Percentiles rank a stretch among this genome's conserved stretches.
phyloP scores from a whole-genome alignment of 768 basidiomycete genomes.

The Gloeopeniophorella convolvens region DNA sequence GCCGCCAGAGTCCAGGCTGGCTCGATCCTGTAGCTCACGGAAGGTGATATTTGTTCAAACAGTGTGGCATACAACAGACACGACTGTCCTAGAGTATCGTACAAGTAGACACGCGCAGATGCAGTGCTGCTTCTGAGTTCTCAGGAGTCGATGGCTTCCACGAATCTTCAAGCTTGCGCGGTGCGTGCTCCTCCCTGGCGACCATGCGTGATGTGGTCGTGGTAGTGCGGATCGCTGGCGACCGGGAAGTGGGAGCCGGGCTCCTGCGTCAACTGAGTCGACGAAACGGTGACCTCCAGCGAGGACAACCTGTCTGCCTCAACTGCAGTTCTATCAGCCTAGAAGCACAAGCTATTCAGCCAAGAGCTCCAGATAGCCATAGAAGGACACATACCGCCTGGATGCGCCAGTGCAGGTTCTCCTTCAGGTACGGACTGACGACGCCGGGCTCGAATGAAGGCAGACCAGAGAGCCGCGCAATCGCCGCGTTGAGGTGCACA shows the following conservation, averaged over 20 bases:
- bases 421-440: constrained; percentile 36
- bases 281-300: constrained; percentile 2
- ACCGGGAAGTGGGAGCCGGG: neutral
- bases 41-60: too few species aligned
- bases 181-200: constrained; percentile 7
- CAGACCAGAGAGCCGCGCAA: constrained; percentile 24
- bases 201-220: constrained; percentile 2
- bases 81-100: too few species aligned
- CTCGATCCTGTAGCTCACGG: too few species aligned
- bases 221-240: neutral
- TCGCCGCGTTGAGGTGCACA: constrained; percentile 35
- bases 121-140: too few species aligned
- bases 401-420: constrained; percentile 38
- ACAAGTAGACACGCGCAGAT: too few species aligned
- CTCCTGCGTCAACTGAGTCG: constrained; percentile 2
- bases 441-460: constrained; percentile 32
- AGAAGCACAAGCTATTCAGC: neutral
- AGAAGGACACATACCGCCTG: constrained; percentile 29
- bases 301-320: neutral
- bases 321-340: neutral
- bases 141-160: too few species aligned
- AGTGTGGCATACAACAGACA: too few species aligned
- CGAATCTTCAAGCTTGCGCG: too few species aligned
- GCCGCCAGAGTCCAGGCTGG: too few species aligned
- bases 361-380: too few species aligned